These are phyloP conservation scores for Sugiyamaella novakii DNA, from an alignment of 1,139 yeast species.

Conservation along the genomic window DNA sequence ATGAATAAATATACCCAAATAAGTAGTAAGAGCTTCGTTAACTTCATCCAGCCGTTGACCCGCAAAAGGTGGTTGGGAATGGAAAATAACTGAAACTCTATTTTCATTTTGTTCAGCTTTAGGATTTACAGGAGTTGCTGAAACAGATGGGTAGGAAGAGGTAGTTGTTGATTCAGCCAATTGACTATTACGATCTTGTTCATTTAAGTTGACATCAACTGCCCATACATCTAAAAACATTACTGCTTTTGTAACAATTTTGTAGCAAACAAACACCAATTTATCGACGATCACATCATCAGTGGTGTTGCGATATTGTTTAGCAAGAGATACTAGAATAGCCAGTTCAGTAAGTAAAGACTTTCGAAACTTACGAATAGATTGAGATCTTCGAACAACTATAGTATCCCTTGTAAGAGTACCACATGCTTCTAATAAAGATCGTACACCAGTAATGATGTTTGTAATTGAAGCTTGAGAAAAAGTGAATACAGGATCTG, in stretches of 20 bases:
- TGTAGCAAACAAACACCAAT: slow-evolving; percentile 69
- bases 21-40: slow-evolving; percentile 65
- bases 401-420: slow-evolving; percentile 84
- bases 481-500: slow-evolving; percentile 36
- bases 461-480: slow-evolving; percentile 52
- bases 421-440: slow-evolving; percentile 72
- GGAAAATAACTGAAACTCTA: slow-evolving; percentile 39
- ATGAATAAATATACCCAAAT: slow-evolving; percentile 56
- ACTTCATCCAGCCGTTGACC: slow-evolving; percentile 73
- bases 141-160: slow-evolving; percentile 15
- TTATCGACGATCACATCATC: slow-evolving; percentile 67
- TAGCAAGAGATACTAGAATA: slow-evolving; percentile 81
- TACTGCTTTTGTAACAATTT: slow-evolving; percentile 72
- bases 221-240: slow-evolving; percentile 75
- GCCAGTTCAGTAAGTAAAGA: slow-evolving; percentile 88
- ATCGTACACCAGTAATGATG: slow-evolving; percentile 82
- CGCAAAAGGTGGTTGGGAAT: slow-evolving; percentile 63
- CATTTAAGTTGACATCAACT: slow-evolving; percentile 46
- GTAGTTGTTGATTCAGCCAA: slow-evolving; percentile 6
- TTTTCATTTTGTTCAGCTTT: slow-evolving; percentile 23
- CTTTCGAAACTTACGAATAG: slow-evolving; percentile 74
- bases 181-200: slow-evolving; percentile 42
- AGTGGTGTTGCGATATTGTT: slow-evolving; percentile 74
- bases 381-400: slow-evolving; percentile 68
- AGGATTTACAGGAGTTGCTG: not conserved